phyloP scores from a whole-genome alignment of 208 protist genomes.

The Entamoeba invadens region DNA sequence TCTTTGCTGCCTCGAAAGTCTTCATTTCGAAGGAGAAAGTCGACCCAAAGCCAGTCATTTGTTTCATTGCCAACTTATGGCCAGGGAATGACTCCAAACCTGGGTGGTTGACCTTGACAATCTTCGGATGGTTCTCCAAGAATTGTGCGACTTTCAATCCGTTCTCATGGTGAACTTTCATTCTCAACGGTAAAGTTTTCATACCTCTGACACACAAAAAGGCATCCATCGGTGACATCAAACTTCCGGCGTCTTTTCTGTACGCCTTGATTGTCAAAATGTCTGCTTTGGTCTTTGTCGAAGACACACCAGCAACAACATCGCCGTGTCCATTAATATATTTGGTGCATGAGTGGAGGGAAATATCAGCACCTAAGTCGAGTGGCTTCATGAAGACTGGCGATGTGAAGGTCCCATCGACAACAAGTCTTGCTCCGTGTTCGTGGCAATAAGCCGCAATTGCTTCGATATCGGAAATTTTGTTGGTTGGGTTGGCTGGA shows the following conservation, averaged over 20 bases:
- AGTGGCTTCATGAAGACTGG: conserved; percentile 55
- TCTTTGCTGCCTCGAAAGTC: neutral
- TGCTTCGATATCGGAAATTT: conserved; percentile 14
- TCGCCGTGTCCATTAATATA: conserved; percentile 80
- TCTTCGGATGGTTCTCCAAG: neutral
- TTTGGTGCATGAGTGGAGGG: conserved; percentile 76
- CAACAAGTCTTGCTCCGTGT: conserved; percentile 56
- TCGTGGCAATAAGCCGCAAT: conserved; percentile 41
- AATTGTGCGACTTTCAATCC: neutral
- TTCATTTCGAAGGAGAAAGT: neutral
- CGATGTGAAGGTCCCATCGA: conserved; percentile 84
- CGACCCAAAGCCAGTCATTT: neutral
- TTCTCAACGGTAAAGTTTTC: conserved; percentile 10
- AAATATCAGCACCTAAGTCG: conserved; percentile 71
- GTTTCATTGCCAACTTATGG: conserved; percentile 3
- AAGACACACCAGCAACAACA: conserved; percentile 56
- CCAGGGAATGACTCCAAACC: neutral
- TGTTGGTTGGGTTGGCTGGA: conserved; percentile 16
- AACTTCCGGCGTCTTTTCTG: neutral
- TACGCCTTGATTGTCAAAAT: neutral
- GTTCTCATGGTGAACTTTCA: conserved; percentile 5
- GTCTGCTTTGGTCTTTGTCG: neutral
- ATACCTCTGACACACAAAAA: conserved; percentile 9
- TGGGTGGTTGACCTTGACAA: conserved; percentile 8
- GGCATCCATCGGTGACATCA: conserved; percentile 8